phyloP scores from a whole-genome alignment of 148 eudicot genomes.

The Mesembryanthemum crystallinum region DNA sequence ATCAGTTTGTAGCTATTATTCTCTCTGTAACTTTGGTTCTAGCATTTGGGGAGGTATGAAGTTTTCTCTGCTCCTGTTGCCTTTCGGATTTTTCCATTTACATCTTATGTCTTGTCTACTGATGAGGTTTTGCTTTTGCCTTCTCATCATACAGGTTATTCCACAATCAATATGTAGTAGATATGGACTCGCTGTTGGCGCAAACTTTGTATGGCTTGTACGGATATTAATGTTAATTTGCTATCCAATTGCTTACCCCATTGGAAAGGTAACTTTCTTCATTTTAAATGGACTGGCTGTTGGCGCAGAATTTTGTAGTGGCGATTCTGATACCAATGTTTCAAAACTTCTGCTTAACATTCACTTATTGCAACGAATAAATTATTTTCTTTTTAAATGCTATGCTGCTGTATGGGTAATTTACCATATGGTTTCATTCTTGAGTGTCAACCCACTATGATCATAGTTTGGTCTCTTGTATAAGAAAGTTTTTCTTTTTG shows the following conservation, averaged over 20 bases:
- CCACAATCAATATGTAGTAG: conserved; percentile 92
- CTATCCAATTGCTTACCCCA: conserved; percentile 87
- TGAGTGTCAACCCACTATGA: background rate
- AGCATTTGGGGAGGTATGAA: conserved; percentile 81
- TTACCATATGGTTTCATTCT: background rate
- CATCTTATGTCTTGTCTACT: background rate
- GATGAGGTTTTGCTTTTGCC: conserved; percentile 3
- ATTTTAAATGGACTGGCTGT: too few relatives aligned
- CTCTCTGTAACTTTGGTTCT: conserved; percentile 96
- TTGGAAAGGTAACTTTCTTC: conserved; percentile 70
- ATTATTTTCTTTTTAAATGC: background rate
- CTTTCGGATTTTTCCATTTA: background rate
- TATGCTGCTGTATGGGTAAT: background rate
- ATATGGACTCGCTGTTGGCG: conserved; percentile 94
- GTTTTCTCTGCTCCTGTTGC: background rate
- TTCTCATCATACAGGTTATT: conserved; percentile 62
- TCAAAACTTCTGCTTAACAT: background rate
- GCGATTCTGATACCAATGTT: background rate
- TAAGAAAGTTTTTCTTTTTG: background rate
- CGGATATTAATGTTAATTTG: conserved; percentile 71
- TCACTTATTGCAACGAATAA: background rate
- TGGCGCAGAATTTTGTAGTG: too few relatives aligned
- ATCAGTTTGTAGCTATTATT: conserved; percentile 80
- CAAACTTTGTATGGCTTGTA: conserved; percentile 90
- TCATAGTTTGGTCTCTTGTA: background rate